Percentiles rank a stretch among this genome's conserved stretches.
phyloP scores from a whole-genome alignment of 768 basidiomycete genomes.

The Boletus bicolor region DNA sequence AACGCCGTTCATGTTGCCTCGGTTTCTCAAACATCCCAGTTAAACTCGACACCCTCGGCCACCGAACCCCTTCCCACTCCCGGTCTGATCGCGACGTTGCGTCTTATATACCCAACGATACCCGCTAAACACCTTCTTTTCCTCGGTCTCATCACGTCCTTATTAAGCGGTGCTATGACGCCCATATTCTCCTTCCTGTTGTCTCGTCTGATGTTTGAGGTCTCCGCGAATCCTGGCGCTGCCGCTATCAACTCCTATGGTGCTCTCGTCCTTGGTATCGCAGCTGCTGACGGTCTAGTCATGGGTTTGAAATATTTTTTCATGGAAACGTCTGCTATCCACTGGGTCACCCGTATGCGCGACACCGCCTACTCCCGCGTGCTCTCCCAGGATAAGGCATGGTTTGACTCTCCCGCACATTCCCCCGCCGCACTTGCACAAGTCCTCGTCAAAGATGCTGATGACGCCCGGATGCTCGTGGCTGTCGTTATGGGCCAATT shows the following conservation, averaged over 20 bases:
- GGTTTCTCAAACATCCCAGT: slow-evolving; percentile 6
- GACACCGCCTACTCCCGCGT: slow-evolving; percentile 52
- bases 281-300: slow-evolving; percentile 72
- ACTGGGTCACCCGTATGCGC: slow-evolving; percentile 73
- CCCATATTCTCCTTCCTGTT: slow-evolving; percentile 92
- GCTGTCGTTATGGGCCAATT: slow-evolving; percentile 68
- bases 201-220: slow-evolving; percentile 73
- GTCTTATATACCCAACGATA: slow-evolving; percentile 62
- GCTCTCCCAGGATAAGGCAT: slow-evolving; percentile 78
- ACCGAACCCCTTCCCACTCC: slow-evolving; percentile 6
- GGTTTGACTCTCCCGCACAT: slow-evolving; percentile 75
- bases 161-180: slow-evolving; percentile 79
- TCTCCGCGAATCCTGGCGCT: slow-evolving; percentile 68
- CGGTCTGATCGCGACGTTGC: slow-evolving; percentile 40
- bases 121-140: slow-evolving; percentile 70
- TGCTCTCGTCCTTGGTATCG: slow-evolving; percentile 67
- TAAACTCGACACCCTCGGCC: background rate
- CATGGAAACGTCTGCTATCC: slow-evolving; percentile 71
- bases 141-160: slow-evolving; percentile 65
- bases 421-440: slow-evolving; percentile 62
- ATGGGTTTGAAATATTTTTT: slow-evolving; percentile 74
- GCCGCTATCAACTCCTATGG: slow-evolving; percentile 67
- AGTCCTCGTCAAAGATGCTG: slow-evolving; percentile 80
- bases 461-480: slow-evolving; percentile 80
- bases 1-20: background rate